Evolutionary conservation across 306 rosid genomes (phyloP), one percentile per base, ranked within the genome.

Genomic region (Corylus heterophylla): DNA sequence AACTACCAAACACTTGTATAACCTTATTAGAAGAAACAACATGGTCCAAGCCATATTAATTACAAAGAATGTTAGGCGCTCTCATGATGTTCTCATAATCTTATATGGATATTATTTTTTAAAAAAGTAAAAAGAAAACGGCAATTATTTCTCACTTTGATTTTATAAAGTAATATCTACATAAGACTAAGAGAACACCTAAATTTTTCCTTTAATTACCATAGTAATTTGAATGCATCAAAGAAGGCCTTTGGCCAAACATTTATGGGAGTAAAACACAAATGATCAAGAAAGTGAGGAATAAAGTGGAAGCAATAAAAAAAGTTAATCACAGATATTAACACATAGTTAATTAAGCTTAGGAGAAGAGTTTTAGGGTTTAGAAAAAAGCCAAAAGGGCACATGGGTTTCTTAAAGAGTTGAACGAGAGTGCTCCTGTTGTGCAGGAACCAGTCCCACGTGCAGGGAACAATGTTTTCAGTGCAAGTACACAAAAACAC

Each of bases 381-480:
- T 50, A 9, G 49, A 47, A 68, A 75, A 42, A 80, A 35, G 66
- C 80, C 59, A 9, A 45, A 35, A 12, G 66, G 66, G 37, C 66
- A 25, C 66, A 10, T 76, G 69, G 69, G 59, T 49, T 12, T 78
- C 42, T n/a, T 50, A 74, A 67, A 71, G 58, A 69, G 48, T 47
- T 27, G 71, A 55, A 35, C 31, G 72, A 75, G 77, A 56, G 66
- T 68, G 81, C 50, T 74, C 49, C 49, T 74, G 79, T 79, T 77
- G 73, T 20, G 73, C 77, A 63, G 81, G 74, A 64, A 76, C 78
- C 69, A 84, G 29, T 80, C 85, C 74, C 93, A 86, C 85, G 87
- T 86, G 93, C 80, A 77, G 71, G 76, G 82, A 80, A 69, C 80
- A 31, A 74, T 45, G 72, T 42, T 52, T 49, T 35, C 77, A 54